Evolutionary conservation across 345 rosid genomes (phyloP).

Genomic region (Eucalyptus shirleyi): DNA sequence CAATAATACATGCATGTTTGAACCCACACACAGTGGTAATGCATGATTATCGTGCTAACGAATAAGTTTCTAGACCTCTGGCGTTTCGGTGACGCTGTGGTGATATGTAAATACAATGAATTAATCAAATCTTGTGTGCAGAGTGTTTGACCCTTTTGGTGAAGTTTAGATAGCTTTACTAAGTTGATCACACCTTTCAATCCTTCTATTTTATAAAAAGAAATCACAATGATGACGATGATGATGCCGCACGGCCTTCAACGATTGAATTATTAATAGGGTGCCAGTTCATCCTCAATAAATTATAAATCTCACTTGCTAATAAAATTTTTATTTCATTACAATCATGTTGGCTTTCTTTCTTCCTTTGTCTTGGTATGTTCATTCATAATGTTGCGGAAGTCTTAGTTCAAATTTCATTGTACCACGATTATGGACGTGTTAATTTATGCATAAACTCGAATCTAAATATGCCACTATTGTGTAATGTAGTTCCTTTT

Average conservation of each 20-base stretch:
- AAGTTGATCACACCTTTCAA: neutral
- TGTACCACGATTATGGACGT: neutral
- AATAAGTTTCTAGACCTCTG: neutral
- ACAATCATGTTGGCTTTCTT: neutral
- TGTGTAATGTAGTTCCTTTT: neutral
- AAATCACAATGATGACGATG: accelerated
- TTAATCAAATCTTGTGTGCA: neutral
- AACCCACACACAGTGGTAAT: too few species aligned
- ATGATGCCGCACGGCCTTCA: neutral
- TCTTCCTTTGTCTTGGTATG: neutral
- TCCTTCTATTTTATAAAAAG: neutral
- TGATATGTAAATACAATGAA: neutral
- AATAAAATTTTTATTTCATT: neutral
- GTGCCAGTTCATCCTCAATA: neutral
- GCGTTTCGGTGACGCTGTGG: accelerated
- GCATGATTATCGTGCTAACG: neutral
- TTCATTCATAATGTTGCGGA: neutral
- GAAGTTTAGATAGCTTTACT: neutral
- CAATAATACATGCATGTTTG: too few species aligned
- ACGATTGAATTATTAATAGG: neutral
- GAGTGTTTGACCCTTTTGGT: neutral
- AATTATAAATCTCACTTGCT: neutral
- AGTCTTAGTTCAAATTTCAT: neutral
- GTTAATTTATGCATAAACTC: neutral
- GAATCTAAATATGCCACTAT: neutral